Base-by-base conservation (phyloP, 352 stramenopile species). In the Pilasporangium apinafurcum region DNA sequence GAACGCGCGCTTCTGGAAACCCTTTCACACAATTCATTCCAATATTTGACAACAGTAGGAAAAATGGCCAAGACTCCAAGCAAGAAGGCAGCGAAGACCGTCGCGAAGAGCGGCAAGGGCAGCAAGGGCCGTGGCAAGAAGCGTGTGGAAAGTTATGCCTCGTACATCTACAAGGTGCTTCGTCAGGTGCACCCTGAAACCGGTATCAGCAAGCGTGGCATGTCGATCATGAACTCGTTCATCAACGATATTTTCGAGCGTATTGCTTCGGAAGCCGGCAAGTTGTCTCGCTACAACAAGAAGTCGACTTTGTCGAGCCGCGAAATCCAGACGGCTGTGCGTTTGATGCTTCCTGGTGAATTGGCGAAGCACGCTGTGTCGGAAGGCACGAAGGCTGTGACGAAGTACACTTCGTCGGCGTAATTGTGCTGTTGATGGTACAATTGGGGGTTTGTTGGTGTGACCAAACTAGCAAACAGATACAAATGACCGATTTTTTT, bases 221-320 rank as follows among this genome's bases (percentile, higher is more conserved):
- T 98, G 94, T 98, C 90, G 43, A 98, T 98, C 80, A 97, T 98
- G 92, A 98, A 98, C 86, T 98, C 95, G 53, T 99, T 98, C 74
- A 98, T 98, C 69, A 98, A 98, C 75, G 95, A 99, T 66, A 98
- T 98, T 52, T 99, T 99, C 68, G 96, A 99, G 70, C 87, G 95
- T 48, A 97, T 99, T 44, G 94, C 96, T 22, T 91, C 83, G 37
- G 94, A 99, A 75, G 94, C 96, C 47, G 93, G 90, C 60, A 96
- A 96, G 70, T 74, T 98, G 31, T 93, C 91, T 41, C 90, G 92
- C 22, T 98, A 98, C 91, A 99, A 98, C 89, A 98, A 98, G 83
- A 99, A 99, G 80, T 95, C 87, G 25, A 99, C 96, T 26, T 68
- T 99, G 36, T 97, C 86, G 27, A 96, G 72, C 36, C 87, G 95